Evolutionary conservation across 129 eudicot species (phyloP), one percentile per base, ranked within the genome.

Genomic region (Tagetes patula): DNA sequence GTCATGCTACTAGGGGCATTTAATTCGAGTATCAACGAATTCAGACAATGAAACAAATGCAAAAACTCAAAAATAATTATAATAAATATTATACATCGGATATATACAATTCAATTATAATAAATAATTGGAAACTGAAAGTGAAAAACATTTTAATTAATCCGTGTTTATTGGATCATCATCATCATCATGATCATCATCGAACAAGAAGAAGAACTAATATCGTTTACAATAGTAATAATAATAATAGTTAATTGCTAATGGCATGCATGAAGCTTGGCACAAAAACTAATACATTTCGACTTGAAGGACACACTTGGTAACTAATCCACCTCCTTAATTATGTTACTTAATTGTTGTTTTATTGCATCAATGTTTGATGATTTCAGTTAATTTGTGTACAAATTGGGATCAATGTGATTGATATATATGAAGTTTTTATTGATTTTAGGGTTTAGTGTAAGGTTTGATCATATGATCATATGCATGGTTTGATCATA

Each of bases 211-310:
- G 65, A 71, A 55, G 66, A 42, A 20, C 27, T 20, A 20, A 20
- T 20, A 20, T 10, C 12, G 38, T 5, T 71, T 40, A 32, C 33
- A 64, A 0, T 11, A 37, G 27, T 20, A 20, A 20, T 20, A 20
- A 20, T 20, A 20, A 20, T 20, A 20, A 20, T 20, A 20, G 27
- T 20, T 20, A 20, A 14, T 32, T 62, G 67, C 39, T 8, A 39
- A 87, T 88, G 94, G 88, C 90, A 12, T 82, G 42, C 67, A 67
- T 88, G 88, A 81, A 81, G 77, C 78, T 88, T 47, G 94, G 94
- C 72, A 80, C 94, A 0, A 85, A 88, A 78, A 55, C 88, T 67
- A 88, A 88, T 53, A 84, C 84, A 8, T 88, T 88, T 56, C 83
- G 82, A 27, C 87, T 48, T 31, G 86, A 85, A n/a, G 89, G 89